A percentile compares a stretch with the other conserved stretches of the same genome.
Evolutionary conservation across 257 asterid genomes (phyloP).

Genomic region (Solanum appendiculatum): DNA sequence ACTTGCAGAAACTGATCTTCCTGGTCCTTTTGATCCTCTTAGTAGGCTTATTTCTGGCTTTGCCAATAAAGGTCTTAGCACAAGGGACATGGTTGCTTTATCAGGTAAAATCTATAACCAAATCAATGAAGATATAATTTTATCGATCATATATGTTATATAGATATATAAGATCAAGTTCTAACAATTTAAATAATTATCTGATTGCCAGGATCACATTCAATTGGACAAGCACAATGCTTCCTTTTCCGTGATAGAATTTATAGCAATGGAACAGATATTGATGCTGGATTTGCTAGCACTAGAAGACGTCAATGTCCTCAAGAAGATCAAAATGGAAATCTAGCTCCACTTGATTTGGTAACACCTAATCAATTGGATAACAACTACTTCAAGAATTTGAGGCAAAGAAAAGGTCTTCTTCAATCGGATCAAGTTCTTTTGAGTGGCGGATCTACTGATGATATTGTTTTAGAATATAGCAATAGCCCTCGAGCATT

Average conservation of each 20-base stretch:
- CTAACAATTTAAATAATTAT: background rate
- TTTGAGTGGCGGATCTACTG: too few species aligned
- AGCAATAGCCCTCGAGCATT: slow-evolving; percentile 2
- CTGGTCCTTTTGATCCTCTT: background rate
- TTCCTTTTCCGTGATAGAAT: slow-evolving; percentile 23
- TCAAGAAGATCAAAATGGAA: too few species aligned
- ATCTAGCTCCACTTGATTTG: too few species aligned
- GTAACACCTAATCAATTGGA: too few species aligned
- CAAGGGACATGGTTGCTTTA: background rate
- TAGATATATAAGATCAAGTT: background rate
- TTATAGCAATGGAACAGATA: slow-evolving; percentile 32
- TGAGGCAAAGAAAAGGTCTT: too few species aligned
- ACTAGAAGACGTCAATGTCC: too few species aligned
- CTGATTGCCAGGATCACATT: background rate
- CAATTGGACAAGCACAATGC: background rate
- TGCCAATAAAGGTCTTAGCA: background rate
- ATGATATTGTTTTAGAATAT: background rate
- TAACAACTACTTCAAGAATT: too few species aligned
- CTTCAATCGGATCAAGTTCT: too few species aligned
- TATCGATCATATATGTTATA: background rate
- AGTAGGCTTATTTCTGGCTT: background rate
- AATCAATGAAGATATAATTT: background rate
- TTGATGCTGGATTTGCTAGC: too few species aligned
- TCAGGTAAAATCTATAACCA: background rate
- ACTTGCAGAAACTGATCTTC: background rate